phyloP scores from a whole-genome alignment of 768 basidiomycete species.

The Naganishia vaughanmartiniae region DNA sequence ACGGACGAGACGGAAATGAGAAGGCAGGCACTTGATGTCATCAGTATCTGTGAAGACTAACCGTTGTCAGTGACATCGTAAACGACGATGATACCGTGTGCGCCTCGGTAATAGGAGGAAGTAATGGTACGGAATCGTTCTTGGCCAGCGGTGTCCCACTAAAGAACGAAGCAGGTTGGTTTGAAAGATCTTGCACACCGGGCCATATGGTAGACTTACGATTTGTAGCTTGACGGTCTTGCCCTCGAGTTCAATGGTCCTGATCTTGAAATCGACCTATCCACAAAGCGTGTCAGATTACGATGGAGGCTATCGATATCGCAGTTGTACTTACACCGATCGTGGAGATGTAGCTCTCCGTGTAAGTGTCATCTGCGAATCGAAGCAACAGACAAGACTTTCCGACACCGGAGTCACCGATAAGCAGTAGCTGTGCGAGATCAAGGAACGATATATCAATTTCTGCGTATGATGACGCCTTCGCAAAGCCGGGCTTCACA shows the following conservation, averaged over 20 bases:
- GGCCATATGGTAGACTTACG: constrained; percentile 58
- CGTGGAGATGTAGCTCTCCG: constrained; percentile 96
- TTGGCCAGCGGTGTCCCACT: constrained; percentile 99
- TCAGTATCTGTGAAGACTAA: neutral
- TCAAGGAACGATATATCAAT: constrained; percentile 30
- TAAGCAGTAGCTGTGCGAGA: constrained; percentile 72
- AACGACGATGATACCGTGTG: constrained; percentile 97
- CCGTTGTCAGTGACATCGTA: constrained; percentile 86
- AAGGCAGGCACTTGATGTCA: neutral
- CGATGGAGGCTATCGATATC: constrained; percentile 10
- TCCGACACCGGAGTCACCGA: constrained; percentile 97
- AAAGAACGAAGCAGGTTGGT: constrained; percentile 16
- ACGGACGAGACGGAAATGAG: neutral
- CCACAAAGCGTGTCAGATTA: neutral
- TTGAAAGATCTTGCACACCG: neutral
- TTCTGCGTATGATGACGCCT: neutral
- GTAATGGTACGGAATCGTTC: constrained; percentile 98
- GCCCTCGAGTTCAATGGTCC: constrained; percentile 95
- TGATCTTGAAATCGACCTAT: constrained; percentile 60
- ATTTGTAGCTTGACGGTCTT: constrained; percentile 98
- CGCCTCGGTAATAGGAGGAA: constrained; percentile 97
- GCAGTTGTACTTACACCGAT: constrained; percentile 68
- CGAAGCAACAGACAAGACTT: constrained; percentile 67
- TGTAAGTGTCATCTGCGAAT: constrained; percentile 99
- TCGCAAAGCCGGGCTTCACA: constrained; percentile 36